Evolutionary conservation across 1,284 basidiomycete species (phyloP), one percentile per base, ranked within the genome.

Genomic region (Sutorius eximius): DNA sequence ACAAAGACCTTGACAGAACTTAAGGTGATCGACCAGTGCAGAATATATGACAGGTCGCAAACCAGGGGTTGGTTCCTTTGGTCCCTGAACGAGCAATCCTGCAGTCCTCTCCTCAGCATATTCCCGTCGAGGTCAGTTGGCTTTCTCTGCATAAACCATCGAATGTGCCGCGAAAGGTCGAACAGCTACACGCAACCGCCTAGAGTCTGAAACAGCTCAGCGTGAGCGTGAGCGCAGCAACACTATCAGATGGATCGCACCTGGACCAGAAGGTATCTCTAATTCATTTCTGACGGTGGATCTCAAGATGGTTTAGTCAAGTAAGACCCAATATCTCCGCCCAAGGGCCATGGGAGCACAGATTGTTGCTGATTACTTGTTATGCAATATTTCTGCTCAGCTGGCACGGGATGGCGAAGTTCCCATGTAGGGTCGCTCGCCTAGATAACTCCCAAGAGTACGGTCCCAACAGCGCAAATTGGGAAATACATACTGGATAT

Each of bases 291-390:
- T n/a, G n/a, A n/a, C n/a, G n/a, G n/a, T n/a, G n/a, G n/a, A n/a
- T n/a, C n/a, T n/a, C n/a, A n/a, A n/a, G n/a, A n/a, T n/a, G 15
- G 55, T 61, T 52, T 61, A 77, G 75, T 50, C 75, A 75, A 75
- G 75, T 77, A 57, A 71, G 38, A 49, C 34, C 22, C 27, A 3
- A 45, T 30, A 8, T 50, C 38, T 45, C 46, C 32, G 29, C 55
- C 57, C 49, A 29, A 63, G 49, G 16, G 52, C 36, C 50, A 46
- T n/a, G 36, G n/a, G 3, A 37, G 18, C 11, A 11, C n/a, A 10
- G 36, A 18, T 37, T 18, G 18, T 11, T 11, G 10, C 10, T 12
- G 10, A 11, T 37, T 11, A 12, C 5, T 37, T 11, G 36, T 18
- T 5, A 37, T 37, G n/a, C 0, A 3, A 9, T 11, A 18, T 37